Base-by-base conservation (phyloP, 2,329 filamentous ascomycete species). In the Hypoxylon sp. region DNA sequence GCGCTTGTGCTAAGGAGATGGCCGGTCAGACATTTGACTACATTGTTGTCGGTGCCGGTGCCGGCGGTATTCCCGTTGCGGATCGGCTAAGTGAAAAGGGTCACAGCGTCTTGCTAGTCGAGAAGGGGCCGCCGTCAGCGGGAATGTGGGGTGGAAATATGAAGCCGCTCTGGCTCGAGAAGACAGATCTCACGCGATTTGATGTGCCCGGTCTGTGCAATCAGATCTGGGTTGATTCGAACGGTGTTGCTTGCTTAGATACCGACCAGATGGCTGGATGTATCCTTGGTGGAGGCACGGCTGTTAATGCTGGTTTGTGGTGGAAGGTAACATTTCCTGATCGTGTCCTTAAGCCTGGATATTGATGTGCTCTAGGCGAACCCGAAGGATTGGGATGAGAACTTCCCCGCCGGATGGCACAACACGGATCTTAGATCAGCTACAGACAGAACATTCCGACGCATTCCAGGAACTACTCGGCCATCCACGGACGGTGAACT, bases 241-340 rank as follows among this genome's bases (percentile, higher is more conserved):
- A 82, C 4, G 89, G 88, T 36, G 88, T 91, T 69, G 87, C 87
- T 48, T 93, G 91, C 78, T 84, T 83, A 4, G 90, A 93, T 77
- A 89, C 87, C 10, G 89, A 90, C 70, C 88, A 91, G 73, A 92
- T 92, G 89, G 89, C 89, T n/a, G 91, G 90, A 11, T 93, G 91
- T 71, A 83, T 93, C 43, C 84, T 93, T 5, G 91, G 91, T 57
- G 91, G 91, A 63, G 88, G 88, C 6, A 86, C 87, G 25, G 86
- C 88, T 45, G 83, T 92, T 72, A 93, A 92, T 72, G 88, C 90
- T 55, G 89, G 88, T 55, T 83, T 92, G 32, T 92, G 89, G 86
- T 91, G 88, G 84, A 88, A 86, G 76, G 84, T 83, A 73, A 65
- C 57, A 7, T 34, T 38, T 58, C 28, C 62, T 48, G 0, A 23